Conservation (phyloP, 306 rosid species). For the Prunus mira region DNA sequence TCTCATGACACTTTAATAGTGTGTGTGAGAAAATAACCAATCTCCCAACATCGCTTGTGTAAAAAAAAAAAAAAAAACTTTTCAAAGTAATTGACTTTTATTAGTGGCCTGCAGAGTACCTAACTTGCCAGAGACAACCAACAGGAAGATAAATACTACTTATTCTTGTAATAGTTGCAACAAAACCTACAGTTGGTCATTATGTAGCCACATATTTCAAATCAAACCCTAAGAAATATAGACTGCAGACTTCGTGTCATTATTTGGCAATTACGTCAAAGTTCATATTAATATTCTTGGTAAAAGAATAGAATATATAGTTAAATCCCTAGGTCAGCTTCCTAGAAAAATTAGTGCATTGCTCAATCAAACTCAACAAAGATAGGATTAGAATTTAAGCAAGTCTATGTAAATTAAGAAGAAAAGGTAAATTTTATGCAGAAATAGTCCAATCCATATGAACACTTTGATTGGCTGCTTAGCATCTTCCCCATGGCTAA, state of each 20-base stretch:
- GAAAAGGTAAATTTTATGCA: not conserved
- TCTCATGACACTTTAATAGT: too few species aligned
- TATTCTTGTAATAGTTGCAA: too few species aligned
- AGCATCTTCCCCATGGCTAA: not conserved
- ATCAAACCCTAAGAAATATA: not conserved
- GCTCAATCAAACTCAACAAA: conserved; percentile 29
- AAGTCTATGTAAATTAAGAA: not conserved
- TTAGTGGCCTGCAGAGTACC: too few species aligned
- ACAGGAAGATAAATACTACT: too few species aligned
- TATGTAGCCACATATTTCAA: not conserved
- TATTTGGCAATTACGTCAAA: not conserved
- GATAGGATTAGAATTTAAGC: conserved; percentile 36
- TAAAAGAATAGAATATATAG: not conserved
- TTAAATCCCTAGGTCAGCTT: conserved; percentile 32
- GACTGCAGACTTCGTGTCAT: conserved; percentile 7
- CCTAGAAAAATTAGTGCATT: conserved; percentile 37
- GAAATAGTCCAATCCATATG: not conserved
- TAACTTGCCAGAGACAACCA: too few species aligned
- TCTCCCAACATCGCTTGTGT: too few species aligned
- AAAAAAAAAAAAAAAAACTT: too few species aligned
- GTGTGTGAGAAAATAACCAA: too few species aligned
- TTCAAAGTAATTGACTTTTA: too few species aligned
- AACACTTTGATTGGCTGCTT: not conserved
- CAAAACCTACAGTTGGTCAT: not conserved
- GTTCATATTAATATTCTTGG: not conserved